Base-by-base conservation (phyloP, 768 basidiomycete species). In the Podaxis sp. region DNA sequence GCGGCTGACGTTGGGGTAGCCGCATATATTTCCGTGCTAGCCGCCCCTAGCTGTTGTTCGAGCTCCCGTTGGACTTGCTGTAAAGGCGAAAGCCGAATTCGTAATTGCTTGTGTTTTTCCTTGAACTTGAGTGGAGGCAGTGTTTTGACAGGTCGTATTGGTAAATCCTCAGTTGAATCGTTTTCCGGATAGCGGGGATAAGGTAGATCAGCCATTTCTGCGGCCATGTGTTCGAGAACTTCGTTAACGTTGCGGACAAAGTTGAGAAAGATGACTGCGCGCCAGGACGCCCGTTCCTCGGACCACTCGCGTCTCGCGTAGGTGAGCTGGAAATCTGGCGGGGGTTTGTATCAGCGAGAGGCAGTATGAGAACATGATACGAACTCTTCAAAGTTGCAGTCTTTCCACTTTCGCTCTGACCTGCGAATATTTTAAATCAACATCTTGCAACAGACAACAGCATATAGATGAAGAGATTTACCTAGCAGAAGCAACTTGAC, bases 371-470 rank as follows among this genome's bases (percentile, higher is more conserved):
- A 27, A 1, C 1, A 38, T 40, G 24, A 4, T 2, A 49, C 43
- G 33, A 66, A 91, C 90, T 92, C 75, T 93, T 93, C 59, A 93
- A 70, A 0, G 90, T 91, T 27, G 90, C 89, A 0, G 89, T 90
- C 73, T 93, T 93, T 36, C 87, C 90, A 68, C 87, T 89, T 76
- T 90, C 89, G 63, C 86, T 88, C 72, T 89, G 88, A 17, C 83
- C 82, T 81, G 61, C 5, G 17, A 66, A 50, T 17, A 55, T 22
- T 41, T 9, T 22, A 27, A 2, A 36, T 25, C 29, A 15, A 61
- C 27, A 53, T 63, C 38, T 2, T 65, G 59, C 63, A 43, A 12
- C 7, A 6, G 41, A 12, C 24, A 63, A 53, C 29, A 61, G 59
- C 17, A 54, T 36, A 4, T 40, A 59, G 61, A 55, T 61, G 36